Conservation (phyloP, 176 grass and related monocot species). For the Carex parvula region DNA sequence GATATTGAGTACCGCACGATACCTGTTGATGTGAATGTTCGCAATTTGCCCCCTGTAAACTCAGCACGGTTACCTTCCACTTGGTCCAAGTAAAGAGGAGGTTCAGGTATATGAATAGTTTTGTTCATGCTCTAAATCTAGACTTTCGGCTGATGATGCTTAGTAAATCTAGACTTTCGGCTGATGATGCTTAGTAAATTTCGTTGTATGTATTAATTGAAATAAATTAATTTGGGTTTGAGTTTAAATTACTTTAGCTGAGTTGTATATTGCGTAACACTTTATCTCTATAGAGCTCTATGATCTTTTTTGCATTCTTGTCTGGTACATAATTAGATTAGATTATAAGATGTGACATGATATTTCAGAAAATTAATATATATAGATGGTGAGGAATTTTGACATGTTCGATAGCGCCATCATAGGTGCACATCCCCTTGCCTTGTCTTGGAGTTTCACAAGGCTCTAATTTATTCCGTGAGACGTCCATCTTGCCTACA, state of each 20-base stretch:
- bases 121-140: neutral
- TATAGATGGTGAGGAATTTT: too few relatives aligned
- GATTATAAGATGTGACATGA: neutral
- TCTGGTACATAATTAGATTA: neutral
- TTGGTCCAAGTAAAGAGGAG: conserved; percentile 23
- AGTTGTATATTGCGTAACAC: neutral
- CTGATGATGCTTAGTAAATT: neutral
- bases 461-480: too few relatives aligned
- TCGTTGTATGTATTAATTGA: neutral
- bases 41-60: conserved; percentile 44
- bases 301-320: neutral
- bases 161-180: conserved; percentile 18
- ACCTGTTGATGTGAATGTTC: conserved; percentile 70
- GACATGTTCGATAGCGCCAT: too few relatives aligned
- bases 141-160: too few relatives aligned
- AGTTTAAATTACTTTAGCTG: neutral
- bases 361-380: neutral
- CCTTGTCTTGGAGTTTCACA: too few relatives aligned
- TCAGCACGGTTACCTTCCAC: conserved; percentile 64
- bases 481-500: too few relatives aligned
- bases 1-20: conserved; percentile 85
- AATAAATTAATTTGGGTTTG: neutral
- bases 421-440: too few relatives aligned
- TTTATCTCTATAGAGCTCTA: neutral
- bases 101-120: neutral